Conservation (phyloP, 768 basidiomycete species). For the Trametes maxima region DNA sequence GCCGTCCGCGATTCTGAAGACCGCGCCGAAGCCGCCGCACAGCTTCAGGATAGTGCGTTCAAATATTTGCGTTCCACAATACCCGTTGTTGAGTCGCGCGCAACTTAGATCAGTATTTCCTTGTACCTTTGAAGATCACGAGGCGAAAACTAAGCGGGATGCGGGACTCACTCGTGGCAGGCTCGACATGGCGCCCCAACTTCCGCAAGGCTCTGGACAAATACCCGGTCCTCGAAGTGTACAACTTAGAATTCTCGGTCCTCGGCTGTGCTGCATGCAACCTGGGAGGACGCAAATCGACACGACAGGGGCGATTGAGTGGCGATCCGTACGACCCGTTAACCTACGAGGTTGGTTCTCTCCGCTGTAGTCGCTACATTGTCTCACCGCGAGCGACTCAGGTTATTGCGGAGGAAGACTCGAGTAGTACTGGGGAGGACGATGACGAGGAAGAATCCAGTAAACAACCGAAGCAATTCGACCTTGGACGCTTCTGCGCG, state of each 20-base stretch:
- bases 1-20: constrained; percentile 59
- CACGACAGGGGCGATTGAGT: constrained; percentile 57
- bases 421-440: constrained; percentile 11
- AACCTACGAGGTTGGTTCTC: constrained; percentile 60
- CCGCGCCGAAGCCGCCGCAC: constrained; percentile 54
- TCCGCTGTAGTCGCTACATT: background rate
- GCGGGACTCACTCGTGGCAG: constrained; percentile 75
- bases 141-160: constrained; percentile 71
- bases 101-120: constrained; percentile 63
- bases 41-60: constrained; percentile 51
- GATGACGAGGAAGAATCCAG: constrained; percentile 30
- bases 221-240: constrained; percentile 65
- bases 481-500: constrained; percentile 83
- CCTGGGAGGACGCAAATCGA: constrained; percentile 70
- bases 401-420: constrained; percentile 25
- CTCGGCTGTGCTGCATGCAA: constrained; percentile 84
- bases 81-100: background rate
- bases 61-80: background rate
- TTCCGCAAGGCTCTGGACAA: constrained; percentile 67
- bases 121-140: constrained; percentile 64
- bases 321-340: constrained; percentile 72
- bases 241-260: constrained; percentile 53
- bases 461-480: constrained; percentile 42
- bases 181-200: constrained; percentile 79
- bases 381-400: background rate